Conservation (phyloP, 2,329 filamentous ascomycete genomes). For the Annulohypoxylon truncatum region DNA sequence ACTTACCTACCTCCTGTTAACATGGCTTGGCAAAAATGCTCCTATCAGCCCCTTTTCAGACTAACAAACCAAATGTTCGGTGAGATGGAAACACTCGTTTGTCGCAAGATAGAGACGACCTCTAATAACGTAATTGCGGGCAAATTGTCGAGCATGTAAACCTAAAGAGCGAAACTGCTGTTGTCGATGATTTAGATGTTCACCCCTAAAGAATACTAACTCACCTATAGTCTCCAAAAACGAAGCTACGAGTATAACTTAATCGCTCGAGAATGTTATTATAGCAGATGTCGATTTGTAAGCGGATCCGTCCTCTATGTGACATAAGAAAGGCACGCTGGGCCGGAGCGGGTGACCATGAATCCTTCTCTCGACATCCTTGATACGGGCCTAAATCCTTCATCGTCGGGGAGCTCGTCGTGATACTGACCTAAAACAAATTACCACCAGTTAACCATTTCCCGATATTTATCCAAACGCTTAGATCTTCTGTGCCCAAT, state of each 20-base stretch:
- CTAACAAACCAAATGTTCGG: no score
- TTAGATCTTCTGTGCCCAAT: conserved; percentile 42
- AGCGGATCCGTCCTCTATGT: conserved; percentile 7
- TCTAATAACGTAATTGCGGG: background rate
- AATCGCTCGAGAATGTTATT: background rate
- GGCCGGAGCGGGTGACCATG: background rate
- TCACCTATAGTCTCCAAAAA: background rate
- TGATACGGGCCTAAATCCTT: background rate
- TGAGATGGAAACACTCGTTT: no score
- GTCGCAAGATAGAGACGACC: background rate
- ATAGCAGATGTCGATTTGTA: conserved; percentile 1
- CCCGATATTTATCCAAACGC: background rate
- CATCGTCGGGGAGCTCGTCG: background rate
- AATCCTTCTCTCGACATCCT: background rate
- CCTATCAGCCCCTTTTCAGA: no score
- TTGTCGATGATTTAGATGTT: background rate
- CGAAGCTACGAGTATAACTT: background rate
- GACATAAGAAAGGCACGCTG: conserved; percentile 2
- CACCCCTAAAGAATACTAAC: background rate
- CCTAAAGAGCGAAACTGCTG: background rate
- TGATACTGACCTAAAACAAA: conserved; percentile 4
- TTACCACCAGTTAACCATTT: background rate
- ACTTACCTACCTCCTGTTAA: no score
- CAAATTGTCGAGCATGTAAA: no score
- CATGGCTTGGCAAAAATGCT: background rate